These are phyloP conservation scores for Sporisorium reilianum DNA, from an alignment of 1,284 basidiomycete species.

Conservation along the genomic window DNA sequence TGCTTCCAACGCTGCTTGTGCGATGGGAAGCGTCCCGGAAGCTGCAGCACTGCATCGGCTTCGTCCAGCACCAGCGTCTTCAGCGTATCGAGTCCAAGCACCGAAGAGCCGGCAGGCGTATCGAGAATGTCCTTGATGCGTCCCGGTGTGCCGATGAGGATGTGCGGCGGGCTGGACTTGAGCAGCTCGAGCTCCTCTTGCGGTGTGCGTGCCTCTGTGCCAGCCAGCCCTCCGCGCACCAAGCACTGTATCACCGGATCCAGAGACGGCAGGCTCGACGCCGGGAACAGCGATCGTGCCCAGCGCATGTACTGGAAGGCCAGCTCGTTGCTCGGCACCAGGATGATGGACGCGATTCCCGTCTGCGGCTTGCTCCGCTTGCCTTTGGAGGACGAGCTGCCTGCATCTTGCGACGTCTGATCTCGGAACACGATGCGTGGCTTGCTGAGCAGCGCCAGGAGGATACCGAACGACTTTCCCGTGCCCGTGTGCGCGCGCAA, in stretches of 20 bases:
- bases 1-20: slow-evolving; percentile 63
- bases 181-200: slow-evolving; percentile 53
- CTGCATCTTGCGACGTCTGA: background rate
- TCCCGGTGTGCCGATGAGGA: slow-evolving; percentile 64
- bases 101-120: slow-evolving; percentile 41
- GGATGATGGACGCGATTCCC: slow-evolving; percentile 58
- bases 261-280: slow-evolving; percentile 33
- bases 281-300: slow-evolving; percentile 57
- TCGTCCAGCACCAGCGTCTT: slow-evolving; percentile 65
- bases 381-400: slow-evolving; percentile 5
- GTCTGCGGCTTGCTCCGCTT: slow-evolving; percentile 35
- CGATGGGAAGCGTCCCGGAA: slow-evolving; percentile 64
- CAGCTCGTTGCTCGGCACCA: slow-evolving; percentile 67
- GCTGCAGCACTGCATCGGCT: slow-evolving; percentile 63
- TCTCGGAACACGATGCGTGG: slow-evolving; percentile 62
- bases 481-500: slow-evolving; percentile 66
- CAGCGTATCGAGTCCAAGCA: slow-evolving; percentile 59
- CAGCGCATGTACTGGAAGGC: slow-evolving; percentile 63
- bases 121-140: slow-evolving; percentile 60
- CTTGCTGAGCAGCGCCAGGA: slow-evolving; percentile 63
- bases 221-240: slow-evolving; percentile 48
- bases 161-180: slow-evolving; percentile 55
- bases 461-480: slow-evolving; percentile 64
- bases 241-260: slow-evolving; percentile 60
- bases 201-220: slow-evolving; percentile 19